Percentiles rank a stretch among this genome's conserved stretches.
These are phyloP conservation scores for Paulownia fortunei DNA, from an alignment of 257 asterid species.

Conservation along the genomic window DNA sequence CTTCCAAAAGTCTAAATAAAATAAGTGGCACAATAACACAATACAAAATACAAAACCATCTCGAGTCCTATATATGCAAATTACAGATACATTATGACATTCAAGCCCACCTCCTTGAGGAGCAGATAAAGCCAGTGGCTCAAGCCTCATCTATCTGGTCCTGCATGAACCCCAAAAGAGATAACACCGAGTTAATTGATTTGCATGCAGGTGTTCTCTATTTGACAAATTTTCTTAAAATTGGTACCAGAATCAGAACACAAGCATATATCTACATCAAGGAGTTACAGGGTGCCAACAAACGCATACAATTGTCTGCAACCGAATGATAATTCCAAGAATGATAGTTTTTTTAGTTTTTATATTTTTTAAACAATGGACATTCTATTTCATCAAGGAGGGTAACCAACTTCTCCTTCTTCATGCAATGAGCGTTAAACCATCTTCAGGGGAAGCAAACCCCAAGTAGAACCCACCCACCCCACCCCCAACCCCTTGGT, in stretches of 20 bases:
- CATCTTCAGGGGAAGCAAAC: neutral
- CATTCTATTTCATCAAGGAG: neutral
- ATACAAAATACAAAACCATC: constrained; percentile 24
- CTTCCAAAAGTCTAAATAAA: constrained; percentile 7
- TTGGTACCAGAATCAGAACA: neutral
- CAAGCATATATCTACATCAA: neutral
- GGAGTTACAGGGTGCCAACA: neutral
- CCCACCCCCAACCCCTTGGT: no score
- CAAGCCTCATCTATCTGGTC: constrained; percentile 64
- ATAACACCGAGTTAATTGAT: neutral
- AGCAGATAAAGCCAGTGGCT: constrained; percentile 28
- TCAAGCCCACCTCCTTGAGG: constrained; percentile 59
- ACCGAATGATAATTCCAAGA: neutral
- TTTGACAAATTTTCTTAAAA: neutral
- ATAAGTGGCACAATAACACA: constrained; percentile 20
- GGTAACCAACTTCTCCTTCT: neutral
- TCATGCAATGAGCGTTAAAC: neutral
- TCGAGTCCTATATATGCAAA: constrained; percentile 41
- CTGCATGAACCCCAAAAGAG: constrained; percentile 43
- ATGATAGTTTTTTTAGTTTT: no score
- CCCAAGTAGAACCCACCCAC: neutral
- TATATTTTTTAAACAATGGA: no score
- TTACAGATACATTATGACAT: constrained; percentile 50
- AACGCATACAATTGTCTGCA: neutral
- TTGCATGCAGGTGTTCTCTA: neutral